Evolutionary conservation across 345 rosid species (phyloP).

Genomic region (Eucalyptus polyanthemos): DNA sequence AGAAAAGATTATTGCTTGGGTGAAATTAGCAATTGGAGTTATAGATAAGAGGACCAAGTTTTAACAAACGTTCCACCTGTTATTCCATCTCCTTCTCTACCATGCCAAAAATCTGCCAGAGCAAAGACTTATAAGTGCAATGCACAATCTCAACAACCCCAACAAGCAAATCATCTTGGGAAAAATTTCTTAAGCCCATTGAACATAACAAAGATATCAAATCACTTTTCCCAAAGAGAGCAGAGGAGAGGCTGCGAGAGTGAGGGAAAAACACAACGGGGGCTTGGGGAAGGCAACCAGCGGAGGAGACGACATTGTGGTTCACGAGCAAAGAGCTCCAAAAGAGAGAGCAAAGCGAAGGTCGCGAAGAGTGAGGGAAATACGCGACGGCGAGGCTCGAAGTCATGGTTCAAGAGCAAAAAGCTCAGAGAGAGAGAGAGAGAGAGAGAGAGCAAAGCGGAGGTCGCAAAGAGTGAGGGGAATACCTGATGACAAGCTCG

Average conservation of each 20-base stretch:
- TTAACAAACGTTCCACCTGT: constrained; percentile 59
- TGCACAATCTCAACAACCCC: not conserved
- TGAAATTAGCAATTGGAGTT: not conserved
- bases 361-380: too few relatives aligned
- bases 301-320: too few relatives aligned
- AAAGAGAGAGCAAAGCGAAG: too few relatives aligned
- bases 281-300: too few relatives aligned
- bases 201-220: not conserved
- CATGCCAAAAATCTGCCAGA: constrained; percentile 71
- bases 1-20: not conserved
- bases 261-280: too few relatives aligned
- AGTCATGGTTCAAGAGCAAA: too few relatives aligned
- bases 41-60: not conserved
- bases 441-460: too few relatives aligned
- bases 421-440: too few relatives aligned
- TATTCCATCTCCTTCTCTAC: constrained; percentile 93
- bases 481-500: too few relatives aligned
- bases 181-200: not conserved
- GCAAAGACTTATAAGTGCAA: not conserved
- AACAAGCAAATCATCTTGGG: not conserved
- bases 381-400: too few relatives aligned
- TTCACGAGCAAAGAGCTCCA: too few relatives aligned
- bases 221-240: not conserved
- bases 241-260: rapidly evolving
- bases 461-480: too few relatives aligned